A percentile compares a stretch with the other conserved stretches of the same genome.
Evolutionary conservation across 805 yeast species (phyloP).

Genomic region (Dipodascus albidus): DNA sequence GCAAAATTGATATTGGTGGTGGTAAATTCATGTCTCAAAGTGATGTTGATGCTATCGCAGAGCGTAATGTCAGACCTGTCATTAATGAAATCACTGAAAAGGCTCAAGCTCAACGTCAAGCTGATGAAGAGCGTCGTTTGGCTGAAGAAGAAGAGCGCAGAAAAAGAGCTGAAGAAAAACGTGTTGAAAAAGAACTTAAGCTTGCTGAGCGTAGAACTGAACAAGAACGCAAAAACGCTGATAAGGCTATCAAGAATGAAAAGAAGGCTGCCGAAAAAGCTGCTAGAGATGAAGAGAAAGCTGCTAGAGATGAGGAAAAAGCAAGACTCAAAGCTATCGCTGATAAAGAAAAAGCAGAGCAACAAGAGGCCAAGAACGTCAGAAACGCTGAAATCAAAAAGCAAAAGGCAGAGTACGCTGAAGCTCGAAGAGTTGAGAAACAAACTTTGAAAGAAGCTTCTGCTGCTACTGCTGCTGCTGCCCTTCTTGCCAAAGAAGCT

Average conservation of each 20-base stretch:
- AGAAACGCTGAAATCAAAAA: constrained; percentile 13
- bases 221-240: constrained; percentile 15
- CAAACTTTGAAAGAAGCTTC: not conserved
- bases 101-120: constrained; percentile 56
- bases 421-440: constrained; percentile 1
- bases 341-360: constrained; percentile 5
- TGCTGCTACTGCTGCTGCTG: constrained; percentile 3
- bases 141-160: constrained; percentile 33
- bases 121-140: constrained; percentile 35
- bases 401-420: constrained; percentile 17
- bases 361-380: constrained; percentile 13
- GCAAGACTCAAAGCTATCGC: constrained; percentile 12
- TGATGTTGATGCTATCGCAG: constrained; percentile 74
- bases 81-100: constrained; percentile 58
- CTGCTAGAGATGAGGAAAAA: constrained; percentile 14
- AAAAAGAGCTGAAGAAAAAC: constrained; percentile 26
- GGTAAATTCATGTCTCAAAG: constrained; percentile 66
- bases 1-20: constrained; percentile 74
- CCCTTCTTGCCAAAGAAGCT: constrained; percentile 1
- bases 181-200: constrained; percentile 12
- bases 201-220: constrained; percentile 10
- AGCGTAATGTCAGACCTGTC: constrained; percentile 72
- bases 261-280: constrained; percentile 14
- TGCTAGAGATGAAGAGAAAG: constrained; percentile 11
- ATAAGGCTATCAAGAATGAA: constrained; percentile 14